phyloP scores from a whole-genome alignment of 257 asterid species.

The Agastache rugosa region DNA sequence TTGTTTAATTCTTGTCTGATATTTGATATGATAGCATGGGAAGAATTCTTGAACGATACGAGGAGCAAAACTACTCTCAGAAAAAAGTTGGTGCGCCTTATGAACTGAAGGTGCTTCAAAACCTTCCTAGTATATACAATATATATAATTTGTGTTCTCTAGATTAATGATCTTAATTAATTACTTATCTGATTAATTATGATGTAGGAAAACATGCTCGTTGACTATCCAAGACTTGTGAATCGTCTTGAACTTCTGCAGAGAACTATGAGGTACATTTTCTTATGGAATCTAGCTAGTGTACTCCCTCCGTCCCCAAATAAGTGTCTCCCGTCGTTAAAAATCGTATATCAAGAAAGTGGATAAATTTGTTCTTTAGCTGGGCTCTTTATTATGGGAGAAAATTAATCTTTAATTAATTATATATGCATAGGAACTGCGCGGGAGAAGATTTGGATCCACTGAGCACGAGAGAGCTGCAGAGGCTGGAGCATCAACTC shows the following conservation, averaged over 20 bases:
- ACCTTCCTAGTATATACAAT: not conserved
- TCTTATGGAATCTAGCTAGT: not conserved
- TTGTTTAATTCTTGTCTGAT: slow-evolving; percentile 5
- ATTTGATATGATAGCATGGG: slow-evolving; percentile 57
- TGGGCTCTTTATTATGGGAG: too few species aligned
- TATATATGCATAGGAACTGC: slow-evolving; percentile 51
- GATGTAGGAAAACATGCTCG: slow-evolving; percentile 60
- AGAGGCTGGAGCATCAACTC: slow-evolving; percentile 78
- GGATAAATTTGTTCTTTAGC: too few species aligned
- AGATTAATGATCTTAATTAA: not conserved
- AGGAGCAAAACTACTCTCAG: slow-evolving; percentile 55
- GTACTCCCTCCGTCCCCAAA: too few species aligned
- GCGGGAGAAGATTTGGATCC: slow-evolving; percentile 74
- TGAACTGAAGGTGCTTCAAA: slow-evolving; percentile 51
- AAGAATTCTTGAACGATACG: slow-evolving; percentile 65
- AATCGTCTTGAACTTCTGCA: slow-evolving; percentile 71
- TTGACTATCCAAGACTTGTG: slow-evolving; percentile 68
- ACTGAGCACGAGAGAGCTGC: slow-evolving; percentile 78
- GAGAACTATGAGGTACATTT: slow-evolving; percentile 61
- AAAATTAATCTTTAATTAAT: too few species aligned
- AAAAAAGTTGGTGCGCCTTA: slow-evolving; percentile 36
- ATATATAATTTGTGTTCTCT: too few species aligned
- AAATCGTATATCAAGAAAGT: too few species aligned
- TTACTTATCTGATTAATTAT: not conserved
- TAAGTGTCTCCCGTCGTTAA: too few species aligned